These are phyloP conservation scores for Trichoderma orchidacearum DNA, from an alignment of 495 filamentous ascomycete genomes.

Conservation along the genomic window DNA sequence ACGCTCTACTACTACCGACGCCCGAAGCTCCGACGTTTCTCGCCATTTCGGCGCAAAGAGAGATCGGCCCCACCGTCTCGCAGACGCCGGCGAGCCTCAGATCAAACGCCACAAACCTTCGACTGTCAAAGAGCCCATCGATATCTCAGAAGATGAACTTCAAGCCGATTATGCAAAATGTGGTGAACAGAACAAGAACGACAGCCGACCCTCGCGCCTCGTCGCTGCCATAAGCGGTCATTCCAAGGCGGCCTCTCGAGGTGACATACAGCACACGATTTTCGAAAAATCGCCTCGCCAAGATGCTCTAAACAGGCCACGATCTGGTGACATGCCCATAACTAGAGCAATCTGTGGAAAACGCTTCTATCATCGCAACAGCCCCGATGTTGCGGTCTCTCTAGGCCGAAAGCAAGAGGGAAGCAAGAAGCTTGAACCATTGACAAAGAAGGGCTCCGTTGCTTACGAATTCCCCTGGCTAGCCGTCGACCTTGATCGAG, in stretches of 20 bases:
- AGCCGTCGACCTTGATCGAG: background rate
- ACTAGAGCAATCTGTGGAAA: background rate
- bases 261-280: background rate
- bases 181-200: background rate
- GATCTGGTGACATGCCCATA: background rate
- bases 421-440: background rate
- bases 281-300: background rate
- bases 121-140: background rate
- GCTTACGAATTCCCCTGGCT: background rate
- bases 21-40: background rate
- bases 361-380: background rate
- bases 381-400: background rate
- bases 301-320: too few relatives aligned
- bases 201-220: background rate
- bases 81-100: background rate
- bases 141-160: slow-evolving; percentile 1
- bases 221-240: background rate
- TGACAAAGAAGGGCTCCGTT: background rate
- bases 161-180: background rate
- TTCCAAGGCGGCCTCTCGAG: background rate
- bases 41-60: background rate
- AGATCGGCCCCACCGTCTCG: background rate
- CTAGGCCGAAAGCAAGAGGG: background rate
- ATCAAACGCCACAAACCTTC: background rate
- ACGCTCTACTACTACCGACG: background rate